These are phyloP conservation scores for Juglanconis juglandina DNA, from an alignment of 2,329 filamentous ascomycete genomes.

Conservation along the genomic window DNA sequence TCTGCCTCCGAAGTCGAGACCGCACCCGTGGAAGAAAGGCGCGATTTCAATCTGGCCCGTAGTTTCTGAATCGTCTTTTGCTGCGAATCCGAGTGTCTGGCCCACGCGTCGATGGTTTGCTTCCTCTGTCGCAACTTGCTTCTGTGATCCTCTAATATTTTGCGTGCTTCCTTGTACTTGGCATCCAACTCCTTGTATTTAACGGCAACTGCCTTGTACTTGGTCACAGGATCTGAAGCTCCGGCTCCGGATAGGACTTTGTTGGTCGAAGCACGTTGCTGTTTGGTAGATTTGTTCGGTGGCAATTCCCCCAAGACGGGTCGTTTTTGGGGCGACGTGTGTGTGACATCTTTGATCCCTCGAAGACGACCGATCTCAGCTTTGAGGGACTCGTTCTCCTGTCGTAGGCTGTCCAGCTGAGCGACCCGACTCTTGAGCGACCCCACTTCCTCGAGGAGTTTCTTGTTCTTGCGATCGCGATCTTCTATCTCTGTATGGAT, in stretches of 20 bases:
- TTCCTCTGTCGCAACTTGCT: conserved; percentile 38
- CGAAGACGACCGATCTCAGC: conserved; percentile 32
- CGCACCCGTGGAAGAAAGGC: neutral
- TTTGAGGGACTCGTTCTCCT: conserved; percentile 41
- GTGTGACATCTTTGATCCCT: conserved; percentile 8
- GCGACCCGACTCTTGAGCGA: conserved; percentile 30
- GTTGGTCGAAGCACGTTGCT: neutral
- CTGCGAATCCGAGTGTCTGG: conserved; percentile 40
- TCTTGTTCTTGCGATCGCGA: conserved; percentile 21
- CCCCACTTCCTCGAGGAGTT: conserved; percentile 32
- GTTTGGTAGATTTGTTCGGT: conserved; percentile 7
- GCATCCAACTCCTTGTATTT: conserved; percentile 36
- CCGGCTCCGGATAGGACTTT: neutral
- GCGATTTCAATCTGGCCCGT: conserved; percentile 31
- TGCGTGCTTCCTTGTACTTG: conserved; percentile 39
- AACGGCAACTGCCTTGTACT: neutral
- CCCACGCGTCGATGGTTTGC: conserved; percentile 43
- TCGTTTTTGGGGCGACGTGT: conserved; percentile 2
- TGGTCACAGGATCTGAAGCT: conserved; percentile 13
- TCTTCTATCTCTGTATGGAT: conserved; percentile 24
- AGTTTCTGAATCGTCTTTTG: conserved; percentile 41
- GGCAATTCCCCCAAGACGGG: conserved; percentile 16
- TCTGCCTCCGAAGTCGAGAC: neutral
- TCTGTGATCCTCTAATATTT: conserved; percentile 39
- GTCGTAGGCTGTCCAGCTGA: conserved; percentile 34